A percentile compares a stretch with the other conserved stretches of the same genome.
These are phyloP conservation scores for Lactifluus pinguis DNA, from an alignment of 768 basidiomycete genomes.

Conservation along the genomic window DNA sequence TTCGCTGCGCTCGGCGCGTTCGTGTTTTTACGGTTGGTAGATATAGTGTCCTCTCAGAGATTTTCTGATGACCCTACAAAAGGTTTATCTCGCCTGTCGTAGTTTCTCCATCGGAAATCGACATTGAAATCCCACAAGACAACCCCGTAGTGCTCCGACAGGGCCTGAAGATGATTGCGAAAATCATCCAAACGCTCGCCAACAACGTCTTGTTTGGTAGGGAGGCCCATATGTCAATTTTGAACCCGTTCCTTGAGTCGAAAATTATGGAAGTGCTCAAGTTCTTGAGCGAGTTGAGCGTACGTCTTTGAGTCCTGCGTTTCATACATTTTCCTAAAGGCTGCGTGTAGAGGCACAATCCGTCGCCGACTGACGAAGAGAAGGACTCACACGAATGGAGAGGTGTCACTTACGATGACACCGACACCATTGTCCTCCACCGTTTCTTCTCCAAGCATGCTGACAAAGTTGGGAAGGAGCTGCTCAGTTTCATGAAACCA, in stretches of 20 bases:
- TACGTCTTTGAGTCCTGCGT: constrained; percentile 26
- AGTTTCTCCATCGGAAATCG: constrained; percentile 76
- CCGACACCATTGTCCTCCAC: constrained; percentile 74
- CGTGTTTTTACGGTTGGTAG: constrained; percentile 70
- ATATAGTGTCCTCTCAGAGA: background rate
- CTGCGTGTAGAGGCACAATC: constrained; percentile 34
- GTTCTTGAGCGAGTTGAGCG: constrained; percentile 70
- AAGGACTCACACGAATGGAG: constrained; percentile 59
- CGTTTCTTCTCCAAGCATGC: constrained; percentile 79
- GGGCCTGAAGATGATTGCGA: constrained; percentile 80
- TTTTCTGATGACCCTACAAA: background rate
- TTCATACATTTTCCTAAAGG: background rate
- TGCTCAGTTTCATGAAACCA: constrained; percentile 62
- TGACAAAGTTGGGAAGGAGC: constrained; percentile 81
- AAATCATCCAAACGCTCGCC: constrained; percentile 87
- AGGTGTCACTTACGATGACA: constrained; percentile 71
- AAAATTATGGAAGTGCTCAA: constrained; percentile 68
- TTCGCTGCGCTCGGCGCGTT: constrained; percentile 83
- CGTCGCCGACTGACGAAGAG: constrained; percentile 39
- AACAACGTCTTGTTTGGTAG: constrained; percentile 94
- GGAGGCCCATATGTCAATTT: constrained; percentile 72
- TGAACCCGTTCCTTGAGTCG: constrained; percentile 65
- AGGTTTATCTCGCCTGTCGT: constrained; percentile 91
- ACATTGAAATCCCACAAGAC: constrained; percentile 68
- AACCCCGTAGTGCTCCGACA: constrained; percentile 50